Conservation (phyloP, 2,329 filamentous ascomycete genomes). For the Aureobasidium lini region DNA sequence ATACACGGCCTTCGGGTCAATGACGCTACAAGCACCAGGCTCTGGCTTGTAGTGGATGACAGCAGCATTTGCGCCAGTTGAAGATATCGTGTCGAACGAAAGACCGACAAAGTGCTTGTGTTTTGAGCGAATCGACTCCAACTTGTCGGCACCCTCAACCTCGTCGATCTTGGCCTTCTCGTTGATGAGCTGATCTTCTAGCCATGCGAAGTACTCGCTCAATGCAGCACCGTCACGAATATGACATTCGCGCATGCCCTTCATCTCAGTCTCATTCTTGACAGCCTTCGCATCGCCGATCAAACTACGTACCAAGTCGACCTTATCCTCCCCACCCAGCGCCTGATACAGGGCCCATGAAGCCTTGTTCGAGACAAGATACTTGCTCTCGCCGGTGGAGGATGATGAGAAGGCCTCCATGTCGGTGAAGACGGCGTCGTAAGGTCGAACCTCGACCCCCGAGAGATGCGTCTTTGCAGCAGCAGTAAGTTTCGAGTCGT, state of each 20-base stretch:
- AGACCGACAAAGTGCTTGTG: conserved; percentile 75
- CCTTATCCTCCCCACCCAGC: conserved; percentile 74
- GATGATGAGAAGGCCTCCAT: conserved; percentile 53
- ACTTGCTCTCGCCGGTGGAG: conserved; percentile 48
- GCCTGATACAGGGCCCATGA: conserved; percentile 89
- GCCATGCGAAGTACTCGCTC: conserved; percentile 91
- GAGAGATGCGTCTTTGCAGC: conserved; percentile 64
- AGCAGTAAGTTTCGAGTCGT: conserved; percentile 65
- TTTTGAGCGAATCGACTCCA: conserved; percentile 66
- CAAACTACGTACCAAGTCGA: conserved; percentile 81
- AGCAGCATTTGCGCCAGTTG: conserved; percentile 84
- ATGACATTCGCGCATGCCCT: conserved; percentile 91
- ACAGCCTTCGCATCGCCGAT: conserved; percentile 86
- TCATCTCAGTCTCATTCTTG: conserved; percentile 83
- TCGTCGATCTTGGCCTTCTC: conserved; percentile 74
- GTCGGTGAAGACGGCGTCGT: conserved; percentile 72
- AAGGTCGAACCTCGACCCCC: conserved; percentile 69
- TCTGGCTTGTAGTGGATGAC: conserved; percentile 95
- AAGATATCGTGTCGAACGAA: conserved; percentile 94
- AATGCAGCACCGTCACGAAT: conserved; percentile 87
- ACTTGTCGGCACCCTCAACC: conserved; percentile 82
- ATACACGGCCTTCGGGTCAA: conserved; percentile 82
- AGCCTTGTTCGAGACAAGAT: conserved; percentile 76
- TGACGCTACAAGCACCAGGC: conserved; percentile 67
- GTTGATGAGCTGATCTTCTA: conserved; percentile 76